A percentile compares a stretch with the other conserved stretches of the same genome.
These are phyloP conservation scores for Cyclostephanos tholiformis DNA, from an alignment of 108 stramenopile species.

Conservation along the genomic window DNA sequence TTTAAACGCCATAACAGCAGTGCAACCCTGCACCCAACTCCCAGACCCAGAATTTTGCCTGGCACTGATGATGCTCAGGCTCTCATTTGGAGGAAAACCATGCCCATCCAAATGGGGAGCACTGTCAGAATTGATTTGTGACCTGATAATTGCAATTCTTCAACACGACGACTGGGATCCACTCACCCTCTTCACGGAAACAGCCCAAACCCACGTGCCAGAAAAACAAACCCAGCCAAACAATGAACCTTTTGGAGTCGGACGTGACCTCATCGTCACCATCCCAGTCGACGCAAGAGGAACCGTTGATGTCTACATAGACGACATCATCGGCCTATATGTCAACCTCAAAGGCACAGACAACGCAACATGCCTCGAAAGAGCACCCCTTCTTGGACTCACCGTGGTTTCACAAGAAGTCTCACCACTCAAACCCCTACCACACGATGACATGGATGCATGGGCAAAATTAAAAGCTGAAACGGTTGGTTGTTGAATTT, in stretches of 20 bases:
- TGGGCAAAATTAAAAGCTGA: background rate
- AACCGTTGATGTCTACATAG: background rate
- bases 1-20: slow-evolving; percentile 2
- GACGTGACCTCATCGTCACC: slow-evolving; percentile 11
- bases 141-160: slow-evolving; percentile 7
- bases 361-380: background rate
- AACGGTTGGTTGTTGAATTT: background rate
- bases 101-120: slow-evolving; percentile 15
- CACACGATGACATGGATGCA: background rate
- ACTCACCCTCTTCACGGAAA: background rate
- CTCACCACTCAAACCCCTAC: background rate
- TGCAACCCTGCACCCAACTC: slow-evolving; percentile 9
- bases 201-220: background rate
- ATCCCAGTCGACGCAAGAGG: slow-evolving; percentile 5
- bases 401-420: background rate
- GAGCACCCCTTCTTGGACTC: background rate
- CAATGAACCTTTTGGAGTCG: background rate
- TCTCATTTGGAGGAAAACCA: slow-evolving; percentile 29
- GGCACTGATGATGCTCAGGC: slow-evolving; percentile 19
- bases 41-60: slow-evolving; percentile 10
- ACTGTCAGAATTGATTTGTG: slow-evolving; percentile 3
- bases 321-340: background rate
- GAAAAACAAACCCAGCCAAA: background rate
- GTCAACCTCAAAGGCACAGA: background rate
- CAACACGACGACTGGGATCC: slow-evolving; percentile 6